A percentile compares a stretch with the other conserved stretches of the same genome.
Evolutionary conservation across 495 filamentous ascomycete species (phyloP).

Genomic region (Trichoderma gamsii): DNA sequence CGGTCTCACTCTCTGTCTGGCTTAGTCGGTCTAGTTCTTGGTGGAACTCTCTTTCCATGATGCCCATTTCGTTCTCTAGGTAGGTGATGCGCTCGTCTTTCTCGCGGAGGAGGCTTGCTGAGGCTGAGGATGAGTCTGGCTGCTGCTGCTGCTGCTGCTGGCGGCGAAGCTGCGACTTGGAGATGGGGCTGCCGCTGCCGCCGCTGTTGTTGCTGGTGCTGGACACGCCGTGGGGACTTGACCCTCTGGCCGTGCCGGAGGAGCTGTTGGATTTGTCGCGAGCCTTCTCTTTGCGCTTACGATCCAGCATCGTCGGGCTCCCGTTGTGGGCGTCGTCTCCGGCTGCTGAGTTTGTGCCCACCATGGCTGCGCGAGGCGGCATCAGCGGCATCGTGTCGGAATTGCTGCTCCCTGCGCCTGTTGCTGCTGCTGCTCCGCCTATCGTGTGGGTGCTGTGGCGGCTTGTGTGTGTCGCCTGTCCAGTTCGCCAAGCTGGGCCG

Average conservation of each 20-base stretch:
- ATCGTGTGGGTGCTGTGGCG: not conserved
- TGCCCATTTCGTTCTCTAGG: slow-evolving; percentile 38
- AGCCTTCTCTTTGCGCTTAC: slow-evolving; percentile 3
- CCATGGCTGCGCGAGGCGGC: slow-evolving; percentile 17
- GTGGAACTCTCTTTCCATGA: slow-evolving; percentile 42
- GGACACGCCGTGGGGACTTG: slow-evolving; percentile 4
- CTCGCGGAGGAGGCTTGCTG: slow-evolving; percentile 30
- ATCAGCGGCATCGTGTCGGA: slow-evolving; percentile 15
- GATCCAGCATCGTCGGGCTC: not conserved
- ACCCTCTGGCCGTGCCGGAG: not conserved
- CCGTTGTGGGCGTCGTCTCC: not conserved
- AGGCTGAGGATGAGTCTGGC: slow-evolving; percentile 20
- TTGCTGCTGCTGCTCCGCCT: not conserved
- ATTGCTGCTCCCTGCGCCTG: slow-evolving; percentile 14
- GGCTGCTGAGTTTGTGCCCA: not conserved
- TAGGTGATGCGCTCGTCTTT: slow-evolving; percentile 39
- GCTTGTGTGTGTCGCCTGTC: not conserved
- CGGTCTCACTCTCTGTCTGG: slow-evolving; percentile 38
- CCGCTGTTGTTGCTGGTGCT: slow-evolving; percentile 5
- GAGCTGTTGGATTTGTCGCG: not conserved
- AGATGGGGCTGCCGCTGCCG: slow-evolving; percentile 12
- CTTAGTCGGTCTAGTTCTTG: slow-evolving; percentile 40
- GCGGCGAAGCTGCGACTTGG: slow-evolving; percentile 6
- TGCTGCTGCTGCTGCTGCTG: not conserved
- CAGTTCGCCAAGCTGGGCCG: not conserved